Evolutionary conservation across 1,139 yeast species (phyloP), one percentile per base, ranked within the genome.

Genomic region (Barnettozyma hawaiiensis): DNA sequence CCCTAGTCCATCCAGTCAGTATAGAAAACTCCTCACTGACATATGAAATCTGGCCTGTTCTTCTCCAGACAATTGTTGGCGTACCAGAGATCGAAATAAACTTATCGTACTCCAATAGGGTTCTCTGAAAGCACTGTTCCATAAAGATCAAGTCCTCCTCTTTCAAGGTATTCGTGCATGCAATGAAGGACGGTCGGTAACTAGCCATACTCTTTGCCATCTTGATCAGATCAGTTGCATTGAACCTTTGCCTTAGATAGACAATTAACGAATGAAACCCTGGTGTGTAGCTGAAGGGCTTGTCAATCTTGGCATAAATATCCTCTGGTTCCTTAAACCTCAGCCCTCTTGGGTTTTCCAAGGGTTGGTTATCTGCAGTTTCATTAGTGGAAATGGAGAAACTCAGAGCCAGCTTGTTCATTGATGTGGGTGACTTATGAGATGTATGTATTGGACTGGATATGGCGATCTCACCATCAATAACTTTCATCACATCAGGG

Each of bases 91-190:
- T 78, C 16, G 80, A 71, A 33, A 92, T 84, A 59, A 85, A 85
- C 60, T 81, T 85, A 52, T 87, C 94, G 61, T 89, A 92, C 48
- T 95, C 96, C 37, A 90, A 66, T 38, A 92, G 65, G 0, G 97
- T 89, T 39, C 98, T 67, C 61, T 92, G 97, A 65, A 90, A 90
- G 55, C 96, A 86, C 64, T 90, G 95, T 58, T 92, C 98, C 86
- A 92, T 89, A 57, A 92, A 92, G 7, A 90, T 85, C 58, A 90
- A 69, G 60, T 92, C 98, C 40, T 86, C 95, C 52, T 86, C 95
- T 45, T 89, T 85, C 35, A 92, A 65, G 4, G 94, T 81, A 54
- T 86, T 84, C 26, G 96, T 86, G 56, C 95, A 85, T 2, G 97
- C 97, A 53, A 90, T 89, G 60, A 90, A 90, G 9, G 89, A 79